These are phyloP conservation scores for Dacryopinax primogenitus DNA, from an alignment of 768 basidiomycete species.

Conservation along the genomic window DNA sequence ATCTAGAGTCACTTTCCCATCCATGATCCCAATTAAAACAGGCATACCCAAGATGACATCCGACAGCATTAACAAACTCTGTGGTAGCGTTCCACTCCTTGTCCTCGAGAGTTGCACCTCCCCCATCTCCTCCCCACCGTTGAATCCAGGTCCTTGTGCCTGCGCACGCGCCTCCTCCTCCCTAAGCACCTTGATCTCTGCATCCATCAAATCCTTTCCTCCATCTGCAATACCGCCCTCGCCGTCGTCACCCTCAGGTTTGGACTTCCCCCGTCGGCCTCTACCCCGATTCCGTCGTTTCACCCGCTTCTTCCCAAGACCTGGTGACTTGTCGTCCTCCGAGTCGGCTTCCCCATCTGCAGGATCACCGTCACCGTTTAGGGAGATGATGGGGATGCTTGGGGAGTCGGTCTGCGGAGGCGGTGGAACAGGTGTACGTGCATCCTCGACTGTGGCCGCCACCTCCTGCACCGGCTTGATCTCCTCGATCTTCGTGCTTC, in stretches of 20 bases:
- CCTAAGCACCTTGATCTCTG: constrained; percentile 21
- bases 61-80: constrained; percentile 51
- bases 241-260: constrained; percentile 22
- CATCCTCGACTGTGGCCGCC: not conserved
- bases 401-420: not conserved
- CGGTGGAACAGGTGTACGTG: not conserved
- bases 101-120: constrained; percentile 4
- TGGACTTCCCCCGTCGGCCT: constrained; percentile 38
- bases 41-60: constrained; percentile 59
- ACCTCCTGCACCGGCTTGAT: not conserved
- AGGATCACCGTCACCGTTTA: not conserved
- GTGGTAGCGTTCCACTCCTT: not conserved
- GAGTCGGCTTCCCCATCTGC: constrained; percentile 22
- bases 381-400: not conserved
- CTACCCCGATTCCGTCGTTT: constrained; percentile 22
- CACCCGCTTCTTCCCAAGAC: constrained; percentile 37
- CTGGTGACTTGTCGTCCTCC: constrained; percentile 26
- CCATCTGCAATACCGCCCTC: no score
- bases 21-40: no score
- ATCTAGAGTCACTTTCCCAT: not conserved
- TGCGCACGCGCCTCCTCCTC: constrained; percentile 10
- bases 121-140: constrained; percentile 28
- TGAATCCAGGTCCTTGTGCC: not conserved
- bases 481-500: not conserved
- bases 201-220: constrained; percentile 22